Evolutionary conservation across 805 yeast species (phyloP).

Genomic region (Ogataea pignaliae): DNA sequence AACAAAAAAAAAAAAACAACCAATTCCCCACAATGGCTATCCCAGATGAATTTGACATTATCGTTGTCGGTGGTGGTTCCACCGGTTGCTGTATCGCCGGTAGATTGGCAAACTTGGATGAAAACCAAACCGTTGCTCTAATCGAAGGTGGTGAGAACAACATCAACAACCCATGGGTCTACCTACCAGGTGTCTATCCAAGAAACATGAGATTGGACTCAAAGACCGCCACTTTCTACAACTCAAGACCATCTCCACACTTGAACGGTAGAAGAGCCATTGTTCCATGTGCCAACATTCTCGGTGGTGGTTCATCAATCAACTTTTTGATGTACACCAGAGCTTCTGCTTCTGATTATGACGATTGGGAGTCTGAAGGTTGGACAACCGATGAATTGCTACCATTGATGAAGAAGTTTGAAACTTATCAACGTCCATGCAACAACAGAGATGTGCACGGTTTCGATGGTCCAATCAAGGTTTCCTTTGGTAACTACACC

Average conservation of each 20-base stretch:
- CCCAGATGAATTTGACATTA: conserved; percentile 27
- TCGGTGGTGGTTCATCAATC: conserved; percentile 29
- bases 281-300: conserved; percentile 28
- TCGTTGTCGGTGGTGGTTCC: conserved; percentile 28
- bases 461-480: conserved; percentile 29
- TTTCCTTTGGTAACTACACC: conserved; percentile 28
- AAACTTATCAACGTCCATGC: conserved; percentile 27
- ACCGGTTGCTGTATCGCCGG: conserved; percentile 27
- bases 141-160: conserved; percentile 30
- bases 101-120: conserved; percentile 27
- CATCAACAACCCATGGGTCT: conserved; percentile 29
- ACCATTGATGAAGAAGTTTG: conserved; percentile 26
- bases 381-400: conserved; percentile 26
- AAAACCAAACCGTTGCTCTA: conserved; percentile 20
- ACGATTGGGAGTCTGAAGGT: conserved; percentile 28
- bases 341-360: conserved; percentile 30
- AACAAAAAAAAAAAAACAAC: neutral
- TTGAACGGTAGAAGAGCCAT: conserved; percentile 28
- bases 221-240: conserved; percentile 27
- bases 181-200: conserved; percentile 27
- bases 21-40: conserved; percentile 17
- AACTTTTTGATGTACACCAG: conserved; percentile 30
- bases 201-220: conserved; percentile 30
- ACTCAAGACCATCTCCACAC: conserved; percentile 24
- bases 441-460: conserved; percentile 29